phyloP scores from a whole-genome alignment of 768 basidiomycete genomes.

The Pleurotus eryngii region DNA sequence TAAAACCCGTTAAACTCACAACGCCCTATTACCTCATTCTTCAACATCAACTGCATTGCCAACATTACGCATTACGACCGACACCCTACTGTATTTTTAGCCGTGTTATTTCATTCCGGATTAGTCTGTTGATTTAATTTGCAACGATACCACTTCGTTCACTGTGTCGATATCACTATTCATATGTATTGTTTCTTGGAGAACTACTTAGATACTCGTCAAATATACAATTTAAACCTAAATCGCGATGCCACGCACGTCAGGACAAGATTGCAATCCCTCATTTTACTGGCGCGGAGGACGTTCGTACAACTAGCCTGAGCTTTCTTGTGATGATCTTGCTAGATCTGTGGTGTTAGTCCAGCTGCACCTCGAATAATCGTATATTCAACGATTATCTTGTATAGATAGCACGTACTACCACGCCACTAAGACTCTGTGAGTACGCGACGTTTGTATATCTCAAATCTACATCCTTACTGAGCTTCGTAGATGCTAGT shows the following conservation, averaged over 20 bases:
- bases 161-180: constrained; percentile 11
- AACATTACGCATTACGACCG: neutral
- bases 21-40: neutral
- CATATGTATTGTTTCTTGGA: constrained; percentile 8
- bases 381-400: too few relatives aligned
- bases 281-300: too few relatives aligned
- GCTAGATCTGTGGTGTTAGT: neutral
- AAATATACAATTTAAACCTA: neutral
- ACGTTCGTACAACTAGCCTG: too few relatives aligned
- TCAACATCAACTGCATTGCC: neutral
- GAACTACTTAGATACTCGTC: neutral
- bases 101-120: neutral
- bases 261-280: too few relatives aligned
- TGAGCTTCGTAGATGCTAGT: neutral
- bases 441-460: too few relatives aligned
- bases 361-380: too few relatives aligned
- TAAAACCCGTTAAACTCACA: neutral
- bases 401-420: neutral
- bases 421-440: neutral
- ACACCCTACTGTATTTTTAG: constrained; percentile 7
- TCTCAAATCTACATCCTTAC: too few relatives aligned
- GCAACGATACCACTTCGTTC: constrained; percentile 7
- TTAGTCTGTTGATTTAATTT: neutral
- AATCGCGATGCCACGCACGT: too few relatives aligned
- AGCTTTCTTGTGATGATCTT: too few relatives aligned